phyloP scores from a whole-genome alignment of 441 rosid species.

The Omphalea diandra region DNA sequence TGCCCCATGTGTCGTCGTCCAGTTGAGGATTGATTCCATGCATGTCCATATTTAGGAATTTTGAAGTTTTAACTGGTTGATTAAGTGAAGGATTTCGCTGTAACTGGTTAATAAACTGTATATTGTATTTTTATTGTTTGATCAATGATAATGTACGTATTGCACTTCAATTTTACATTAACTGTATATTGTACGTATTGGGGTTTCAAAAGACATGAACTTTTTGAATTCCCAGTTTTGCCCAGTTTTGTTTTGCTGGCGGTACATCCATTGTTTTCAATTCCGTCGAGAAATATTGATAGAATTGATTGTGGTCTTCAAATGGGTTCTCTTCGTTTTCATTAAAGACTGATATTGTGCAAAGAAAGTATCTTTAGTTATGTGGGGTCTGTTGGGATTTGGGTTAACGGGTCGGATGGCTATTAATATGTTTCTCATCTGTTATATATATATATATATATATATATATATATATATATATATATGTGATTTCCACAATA shows the following conservation, averaged over 20 bases:
- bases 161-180: too few relatives aligned
- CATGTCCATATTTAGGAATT: too few relatives aligned
- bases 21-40: too few relatives aligned
- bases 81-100: too few relatives aligned
- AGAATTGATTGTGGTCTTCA: constrained; percentile 2
- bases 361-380: neutral
- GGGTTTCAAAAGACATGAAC: neutral
- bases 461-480: too few relatives aligned
- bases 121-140: neutral
- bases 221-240: neutral
- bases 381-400: constrained; percentile 2
- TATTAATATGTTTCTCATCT: neutral
- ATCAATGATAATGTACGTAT: too few relatives aligned
- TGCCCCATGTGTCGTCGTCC: too few relatives aligned
- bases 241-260: neutral
- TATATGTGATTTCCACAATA: too few relatives aligned
- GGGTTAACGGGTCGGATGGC: neutral
- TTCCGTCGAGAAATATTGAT: neutral
- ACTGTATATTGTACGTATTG: neutral
- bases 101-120: too few relatives aligned
- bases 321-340: constrained; percentile 4
- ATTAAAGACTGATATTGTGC: neutral
- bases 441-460: too few relatives aligned
- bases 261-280: neutral
- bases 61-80: too few relatives aligned